These are phyloP conservation scores for Paramarasmius palmivorus DNA, from an alignment of 1,284 basidiomycete species.

Conservation along the genomic window DNA sequence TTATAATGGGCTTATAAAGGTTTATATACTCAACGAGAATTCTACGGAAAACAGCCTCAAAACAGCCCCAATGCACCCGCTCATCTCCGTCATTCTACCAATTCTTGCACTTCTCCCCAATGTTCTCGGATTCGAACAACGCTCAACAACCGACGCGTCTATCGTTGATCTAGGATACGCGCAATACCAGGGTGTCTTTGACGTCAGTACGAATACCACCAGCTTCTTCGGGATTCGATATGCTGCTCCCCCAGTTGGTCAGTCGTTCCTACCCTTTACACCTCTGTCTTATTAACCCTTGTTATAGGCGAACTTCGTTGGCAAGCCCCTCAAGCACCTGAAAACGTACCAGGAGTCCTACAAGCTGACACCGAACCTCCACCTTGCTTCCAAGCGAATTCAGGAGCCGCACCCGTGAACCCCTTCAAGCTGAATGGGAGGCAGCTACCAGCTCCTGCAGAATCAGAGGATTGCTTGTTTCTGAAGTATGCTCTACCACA, in stretches of 20 bases:
- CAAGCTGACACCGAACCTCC: conserved; percentile 30
- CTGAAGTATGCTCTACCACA: conserved; percentile 32
- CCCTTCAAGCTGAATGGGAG: conserved; percentile 17
- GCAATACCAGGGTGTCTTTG: conserved; percentile 33
- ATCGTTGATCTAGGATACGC: conserved; percentile 42
- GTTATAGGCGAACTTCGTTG: conserved; percentile 32
- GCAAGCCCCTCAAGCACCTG: conserved; percentile 31
- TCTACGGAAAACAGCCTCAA: no score
- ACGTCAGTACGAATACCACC: conserved; percentile 32
- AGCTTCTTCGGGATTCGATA: conserved; percentile 42
- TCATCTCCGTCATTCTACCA: no score
- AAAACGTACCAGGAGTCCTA: conserved; percentile 28
- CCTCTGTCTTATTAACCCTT: background rate
- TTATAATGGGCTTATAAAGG: no score
- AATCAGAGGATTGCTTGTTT: conserved; percentile 42
- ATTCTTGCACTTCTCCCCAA: no score
- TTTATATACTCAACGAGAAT: no score
- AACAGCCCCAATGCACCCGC: no score
- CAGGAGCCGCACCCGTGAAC: conserved; percentile 21
- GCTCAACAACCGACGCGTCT: background rate
- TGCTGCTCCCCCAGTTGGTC: conserved; percentile 39
- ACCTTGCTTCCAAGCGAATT: conserved; percentile 27
- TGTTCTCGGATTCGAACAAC: no score
- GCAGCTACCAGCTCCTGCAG: conserved; percentile 9
- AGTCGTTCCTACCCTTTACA: background rate